Base-by-base conservation (phyloP, 345 rosid species). In the Reutealis trisperma region DNA sequence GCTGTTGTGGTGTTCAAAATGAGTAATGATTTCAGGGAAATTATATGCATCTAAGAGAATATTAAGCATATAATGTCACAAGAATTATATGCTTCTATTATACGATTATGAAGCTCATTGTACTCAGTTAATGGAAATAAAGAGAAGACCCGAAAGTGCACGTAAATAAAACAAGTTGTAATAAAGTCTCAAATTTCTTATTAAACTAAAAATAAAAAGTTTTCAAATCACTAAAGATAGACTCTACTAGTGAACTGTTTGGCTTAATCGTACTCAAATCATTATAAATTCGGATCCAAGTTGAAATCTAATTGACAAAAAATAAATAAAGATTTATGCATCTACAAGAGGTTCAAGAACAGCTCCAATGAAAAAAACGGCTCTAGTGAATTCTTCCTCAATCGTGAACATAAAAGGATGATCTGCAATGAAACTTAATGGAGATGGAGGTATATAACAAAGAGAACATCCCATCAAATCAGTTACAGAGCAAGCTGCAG, bases 1-100 rank as follows among this genome's bases (percentile, higher is more conserved):
- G 90, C 73, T 85, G 88, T 64, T 87, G 92, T 9, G 82, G 84
- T 44, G 81, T 89, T 47, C 81, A 74, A 72, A 87, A 86, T 47
- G 18, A 67, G 44, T 87, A 67, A 44, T 85, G 62, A 84, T 55
- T n/a, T 70, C 66, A 81, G 60, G n/a, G 18, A 65, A 57, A 19
- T 15, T 27, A 27, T 27, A 27, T 51, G 2, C 0, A 51, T 14
- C 3, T 51, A 2, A 14, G 55, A 51, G 1, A 19, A 12, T 41
- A 59, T 1, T 27, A 42, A 8, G 32, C 54, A 24, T 61, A 59
- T 27, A 1, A 22, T 42, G 24, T 42, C 65, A 42, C 1, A 24
- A 72, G 15, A 3, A 24, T 27, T 52, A 15, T 30, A 52, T 30
- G 45, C 61, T 49, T 27, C 24, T 8, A 27, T 52, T 16, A 12